Base-by-base conservation (phyloP, 2,329 filamentous ascomycete genomes). In the Ceratocystis albifundus region DNA sequence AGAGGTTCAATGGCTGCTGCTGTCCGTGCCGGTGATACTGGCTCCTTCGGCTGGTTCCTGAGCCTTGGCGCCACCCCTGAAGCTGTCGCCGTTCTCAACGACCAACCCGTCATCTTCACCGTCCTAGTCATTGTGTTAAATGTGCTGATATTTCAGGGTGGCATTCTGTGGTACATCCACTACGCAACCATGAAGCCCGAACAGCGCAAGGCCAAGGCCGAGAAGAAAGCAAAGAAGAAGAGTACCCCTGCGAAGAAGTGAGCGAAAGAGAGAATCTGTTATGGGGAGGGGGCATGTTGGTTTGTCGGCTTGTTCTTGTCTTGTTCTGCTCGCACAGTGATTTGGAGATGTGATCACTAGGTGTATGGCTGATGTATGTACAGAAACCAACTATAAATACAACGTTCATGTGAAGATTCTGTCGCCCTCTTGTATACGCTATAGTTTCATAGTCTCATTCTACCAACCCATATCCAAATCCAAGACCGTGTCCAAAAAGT, bases 151-250 rank as follows among this genome's bases (percentile, higher is more conserved):
- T 71, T 79, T 7, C 76, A 84, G 70, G 73, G 73, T 67, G 71
- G 77, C 8, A 74, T 84, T 62, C 73, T 82, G 65, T 84, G 80
- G 80, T 84, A 79, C 74, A 85, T 85, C 71, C 81, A 84, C 74
- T 80, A 76, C 71, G 82, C 81, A 67, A 85, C 83, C 22, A 69
- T 83, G 75, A 85, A 85, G 76, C 82, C 82, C 17, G 81, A 83
- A 71, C 83, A 85, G 73, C 80, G 76, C 72, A 82, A 81, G 73
- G 79, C 79, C 71, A 82, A 82, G 74, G 76, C 76, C 65, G 74
- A 75, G 45, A 76, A 75, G 63, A 75, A 77, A 64, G 70, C 67
- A 15, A 74, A 72, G 67, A 74, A 72, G 67, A 74, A 76, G 62
- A 73, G 55, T 8, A 17, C 55, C 15, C 28, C 55, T n/a, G 55